These are phyloP conservation scores for Plenodomus lindquistii DNA, from an alignment of 2,329 filamentous ascomycete species.

Conservation along the genomic window DNA sequence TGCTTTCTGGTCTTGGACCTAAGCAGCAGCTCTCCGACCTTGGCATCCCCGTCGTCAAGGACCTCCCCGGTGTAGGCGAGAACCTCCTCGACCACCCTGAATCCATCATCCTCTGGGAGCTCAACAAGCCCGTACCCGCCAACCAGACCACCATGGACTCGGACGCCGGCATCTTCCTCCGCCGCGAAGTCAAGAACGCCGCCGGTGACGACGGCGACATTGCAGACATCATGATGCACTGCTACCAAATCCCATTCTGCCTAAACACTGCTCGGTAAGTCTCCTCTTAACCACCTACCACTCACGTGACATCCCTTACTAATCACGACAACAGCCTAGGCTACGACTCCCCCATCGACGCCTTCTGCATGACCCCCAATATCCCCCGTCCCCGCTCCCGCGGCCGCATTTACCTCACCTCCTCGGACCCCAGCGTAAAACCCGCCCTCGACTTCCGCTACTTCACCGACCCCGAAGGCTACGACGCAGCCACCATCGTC, in stretches of 20 bases:
- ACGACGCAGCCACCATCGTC: conserved; percentile 81
- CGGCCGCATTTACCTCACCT: conserved; percentile 77
- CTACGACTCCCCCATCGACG: conserved; percentile 71
- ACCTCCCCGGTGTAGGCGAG: conserved; percentile 65
- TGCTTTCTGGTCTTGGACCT: conserved; percentile 56
- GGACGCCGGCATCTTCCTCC: conserved; percentile 85
- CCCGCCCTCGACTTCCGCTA: conserved; percentile 86
- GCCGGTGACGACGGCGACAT: conserved; percentile 71
- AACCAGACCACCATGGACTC: conserved; percentile 92
- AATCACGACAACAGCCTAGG: conserved; percentile 58
- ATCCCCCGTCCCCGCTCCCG: conserved; percentile 81
- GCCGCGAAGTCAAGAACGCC: conserved; percentile 73
- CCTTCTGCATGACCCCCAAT: conserved; percentile 93
- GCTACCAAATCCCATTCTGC: conserved; percentile 92
- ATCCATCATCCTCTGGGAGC: conserved; percentile 73
- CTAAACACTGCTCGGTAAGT: conserved; percentile 73
- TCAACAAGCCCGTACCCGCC: conserved; percentile 74
- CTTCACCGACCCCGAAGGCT: conserved; percentile 84
- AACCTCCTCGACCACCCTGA: conserved; percentile 69
- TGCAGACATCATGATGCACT: conserved; percentile 93
- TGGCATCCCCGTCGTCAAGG: conserved; percentile 59
- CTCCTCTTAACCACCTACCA: background rate
- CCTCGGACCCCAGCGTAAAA: conserved; percentile 73
- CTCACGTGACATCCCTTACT: conserved; percentile 3
- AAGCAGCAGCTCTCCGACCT: conserved; percentile 52